Base-by-base conservation (phyloP, 805 yeast species). In the Candida taoyuanica region DNA sequence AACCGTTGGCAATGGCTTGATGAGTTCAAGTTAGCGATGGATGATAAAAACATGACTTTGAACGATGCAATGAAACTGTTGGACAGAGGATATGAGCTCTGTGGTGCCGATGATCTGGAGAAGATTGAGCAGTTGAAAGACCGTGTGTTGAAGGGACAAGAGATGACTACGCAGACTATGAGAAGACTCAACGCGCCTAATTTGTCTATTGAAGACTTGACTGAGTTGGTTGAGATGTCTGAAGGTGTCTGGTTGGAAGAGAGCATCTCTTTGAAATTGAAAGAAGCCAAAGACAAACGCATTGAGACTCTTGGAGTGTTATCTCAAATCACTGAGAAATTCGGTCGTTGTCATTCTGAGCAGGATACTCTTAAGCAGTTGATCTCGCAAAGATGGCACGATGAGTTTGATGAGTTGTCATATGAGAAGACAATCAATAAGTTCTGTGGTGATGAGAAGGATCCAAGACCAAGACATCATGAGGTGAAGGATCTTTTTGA, bases 1-100 rank as follows among this genome's bases (percentile, higher is more conserved):
- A 47, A 59, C 21, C 62, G 70, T 41, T 48, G 59, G 31, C 48
- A 48, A 15, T 73, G 79, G 77, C 24, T 65, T 17, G 58, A 59
- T 3, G 50, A 40, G 8, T 59, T 48, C 14, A 49, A 47, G 9
- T 52, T 40, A 5, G 31, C 53, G 15, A 28, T 48, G 15, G 42
- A 48, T 17, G 44, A 43, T 17, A 29, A 16, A n/a, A 17, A 2
- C 2, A 40, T 47, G 17, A 46, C 42, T 9, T 41, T 61, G 29
- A 51, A 52, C 2, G 57, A 52, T 0, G 40, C 52, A 8, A 34
- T 36, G 12, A 46, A 32, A 3, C 39, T 60, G 3, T 30, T 63
- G 17, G 43, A 49, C 7, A 53, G 53, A 12, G 65, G 63, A 3
- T 40, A 40, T 14, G 36, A 38, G 5, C 40, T 55, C 12, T 59